A percentile compares a stretch with the other conserved stretches of the same genome.
phyloP scores from a whole-genome alignment of 495 filamentous ascomycete genomes.

The Cladorrhinum samala region DNA sequence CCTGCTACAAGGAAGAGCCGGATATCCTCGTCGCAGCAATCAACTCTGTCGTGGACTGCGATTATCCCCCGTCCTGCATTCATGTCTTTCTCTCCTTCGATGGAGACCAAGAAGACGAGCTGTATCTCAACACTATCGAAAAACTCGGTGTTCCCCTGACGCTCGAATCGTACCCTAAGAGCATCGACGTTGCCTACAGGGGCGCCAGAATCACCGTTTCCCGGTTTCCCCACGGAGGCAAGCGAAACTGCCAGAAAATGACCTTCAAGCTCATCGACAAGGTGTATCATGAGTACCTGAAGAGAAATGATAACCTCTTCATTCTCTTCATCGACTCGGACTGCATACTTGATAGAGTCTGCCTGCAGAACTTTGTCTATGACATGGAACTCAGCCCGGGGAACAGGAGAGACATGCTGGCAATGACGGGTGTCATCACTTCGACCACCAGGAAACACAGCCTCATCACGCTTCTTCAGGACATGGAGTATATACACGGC shows the following conservation, averaged over 20 bases:
- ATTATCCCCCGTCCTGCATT: constrained; percentile 88
- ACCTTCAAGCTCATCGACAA: constrained; percentile 94
- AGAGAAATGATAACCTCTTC: constrained; percentile 86
- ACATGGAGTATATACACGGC: constrained; percentile 97
- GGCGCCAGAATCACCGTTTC: constrained; percentile 84
- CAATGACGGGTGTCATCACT: constrained; percentile 98
- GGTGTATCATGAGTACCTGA: constrained; percentile 84
- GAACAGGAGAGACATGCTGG: constrained; percentile 87
- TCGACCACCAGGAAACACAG: constrained; percentile 86
- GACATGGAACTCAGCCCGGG: constrained; percentile 98
- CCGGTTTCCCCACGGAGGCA: constrained; percentile 88
- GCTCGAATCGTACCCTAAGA: constrained; percentile 73
- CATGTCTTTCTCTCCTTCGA: constrained; percentile 98
- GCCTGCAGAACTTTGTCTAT: constrained; percentile 97
- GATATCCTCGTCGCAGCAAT: constrained; percentile 81
- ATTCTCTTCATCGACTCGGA: constrained; percentile 98
- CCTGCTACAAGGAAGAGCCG: constrained; percentile 90
- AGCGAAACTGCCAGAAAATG: constrained; percentile 86
- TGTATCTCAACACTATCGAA: constrained; percentile 84
- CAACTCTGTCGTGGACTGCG: constrained; percentile 88
- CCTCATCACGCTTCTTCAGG: constrained; percentile 86
- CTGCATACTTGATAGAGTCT: constrained; percentile 88
- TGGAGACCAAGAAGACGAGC: constrained; percentile 78
- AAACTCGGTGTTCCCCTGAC: constrained; percentile 79
- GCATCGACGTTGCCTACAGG: constrained; percentile 84